These are phyloP conservation scores for Rheum nobile DNA, from an alignment of 148 eudicot genomes.

Conservation along the genomic window DNA sequence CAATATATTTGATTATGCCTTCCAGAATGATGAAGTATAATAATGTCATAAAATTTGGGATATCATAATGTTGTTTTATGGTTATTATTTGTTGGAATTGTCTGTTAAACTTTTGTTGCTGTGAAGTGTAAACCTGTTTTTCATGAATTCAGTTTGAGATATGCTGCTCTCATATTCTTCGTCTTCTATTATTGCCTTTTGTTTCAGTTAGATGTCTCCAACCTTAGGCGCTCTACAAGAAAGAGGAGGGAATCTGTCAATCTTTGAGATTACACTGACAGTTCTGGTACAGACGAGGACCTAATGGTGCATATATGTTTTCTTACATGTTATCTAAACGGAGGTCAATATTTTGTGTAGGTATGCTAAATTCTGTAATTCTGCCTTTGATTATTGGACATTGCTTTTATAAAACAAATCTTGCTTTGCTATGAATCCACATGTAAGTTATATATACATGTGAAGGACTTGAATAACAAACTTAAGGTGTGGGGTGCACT, in stretches of 20 bases:
- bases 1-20: not conserved
- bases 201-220: constrained; percentile 54
- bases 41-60: not conserved
- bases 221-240: constrained; percentile 94
- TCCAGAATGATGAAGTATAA: not conserved
- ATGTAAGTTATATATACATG: not conserved
- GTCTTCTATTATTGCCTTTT: constrained; percentile 2
- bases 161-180: not conserved
- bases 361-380: constrained; percentile 13
- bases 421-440: too few relatives aligned
- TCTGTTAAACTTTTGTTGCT: not conserved
- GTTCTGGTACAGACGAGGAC: constrained; percentile 86
- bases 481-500: constrained; percentile 4
- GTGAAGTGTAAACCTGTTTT: not conserved
- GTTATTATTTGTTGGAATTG: not conserved
- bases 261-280: constrained; percentile 73
- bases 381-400: not conserved
- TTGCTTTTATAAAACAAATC: too few relatives aligned
- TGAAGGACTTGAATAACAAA: not conserved
- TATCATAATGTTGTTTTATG: too few relatives aligned
- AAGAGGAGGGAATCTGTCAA: constrained; percentile 67
- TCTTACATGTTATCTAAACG: constrained; percentile 8
- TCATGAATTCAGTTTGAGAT: not conserved
- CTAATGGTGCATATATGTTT: constrained; percentile 56
- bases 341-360: not conserved